Conservation (phyloP, 768 basidiomycete genomes). For the Exsudoporus frostii region DNA sequence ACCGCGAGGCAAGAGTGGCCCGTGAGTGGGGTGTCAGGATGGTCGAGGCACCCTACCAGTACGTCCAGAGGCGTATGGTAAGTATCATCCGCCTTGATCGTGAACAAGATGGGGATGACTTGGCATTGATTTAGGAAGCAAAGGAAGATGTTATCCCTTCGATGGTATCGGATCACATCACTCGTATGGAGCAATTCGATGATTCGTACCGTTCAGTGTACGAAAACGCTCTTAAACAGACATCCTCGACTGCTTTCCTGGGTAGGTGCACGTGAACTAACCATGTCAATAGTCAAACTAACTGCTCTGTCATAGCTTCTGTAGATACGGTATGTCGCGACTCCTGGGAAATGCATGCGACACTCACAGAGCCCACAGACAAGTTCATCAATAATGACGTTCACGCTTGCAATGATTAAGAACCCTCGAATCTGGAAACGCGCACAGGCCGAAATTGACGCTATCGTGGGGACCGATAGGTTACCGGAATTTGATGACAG, state of each 20-base stretch:
- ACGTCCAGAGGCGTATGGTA: slow-evolving; percentile 9
- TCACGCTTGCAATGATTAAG: slow-evolving; percentile 15
- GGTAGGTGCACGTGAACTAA: neutral
- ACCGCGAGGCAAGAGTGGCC: slow-evolving; percentile 9
- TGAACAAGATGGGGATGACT: neutral
- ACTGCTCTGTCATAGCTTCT: neutral
- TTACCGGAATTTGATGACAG: slow-evolving; percentile 8
- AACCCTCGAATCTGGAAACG: slow-evolving; percentile 8
- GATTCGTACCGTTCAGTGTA: slow-evolving; percentile 4
- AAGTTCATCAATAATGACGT: neutral
- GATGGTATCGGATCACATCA: slow-evolving; percentile 16
- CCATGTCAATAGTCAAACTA: neutral
- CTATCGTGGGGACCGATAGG: slow-evolving; percentile 4
- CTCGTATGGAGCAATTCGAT: slow-evolving; percentile 9
- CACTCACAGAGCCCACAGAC: slow-evolving; percentile 4
- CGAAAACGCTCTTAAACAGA: slow-evolving; percentile 14
- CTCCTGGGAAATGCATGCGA: neutral
- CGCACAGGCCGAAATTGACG: slow-evolving; percentile 11
- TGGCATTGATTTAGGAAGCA: neutral
- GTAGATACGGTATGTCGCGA: slow-evolving; percentile 17
- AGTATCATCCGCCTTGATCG: neutral
- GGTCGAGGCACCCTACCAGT: slow-evolving; percentile 16
- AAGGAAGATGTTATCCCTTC: slow-evolving; percentile 1
- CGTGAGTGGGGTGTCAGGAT: slow-evolving; percentile 5
- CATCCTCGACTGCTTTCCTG: slow-evolving; percentile 13